Percentiles rank a stretch among this genome's conserved stretches.
These are phyloP conservation scores for Stephania japonica DNA, from an alignment of 164 flowering plant genomes.

Conservation along the genomic window DNA sequence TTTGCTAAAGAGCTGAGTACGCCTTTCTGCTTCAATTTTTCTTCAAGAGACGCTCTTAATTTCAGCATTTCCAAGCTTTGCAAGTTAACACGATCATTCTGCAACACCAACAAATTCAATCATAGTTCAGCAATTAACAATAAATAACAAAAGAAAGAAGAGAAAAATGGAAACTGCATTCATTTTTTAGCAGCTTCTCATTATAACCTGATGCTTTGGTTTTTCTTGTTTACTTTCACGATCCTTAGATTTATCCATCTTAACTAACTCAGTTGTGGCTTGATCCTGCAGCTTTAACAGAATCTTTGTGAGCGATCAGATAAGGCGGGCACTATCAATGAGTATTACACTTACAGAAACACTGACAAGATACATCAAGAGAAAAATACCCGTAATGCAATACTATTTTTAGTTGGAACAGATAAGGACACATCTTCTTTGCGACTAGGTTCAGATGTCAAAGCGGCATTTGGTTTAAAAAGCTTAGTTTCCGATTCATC, in stretches of 20 bases:
- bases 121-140: not conserved
- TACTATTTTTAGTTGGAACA: conserved; percentile 18
- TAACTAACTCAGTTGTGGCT: conserved; percentile 21
- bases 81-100: conserved; percentile 42
- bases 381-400: conserved; percentile 28
- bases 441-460: conserved; percentile 20
- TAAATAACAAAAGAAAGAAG: not conserved
- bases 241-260: conserved; percentile 18
- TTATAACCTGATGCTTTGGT: conserved; percentile 39
- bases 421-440: conserved; percentile 5
- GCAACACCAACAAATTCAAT: conserved; percentile 17
- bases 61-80: conserved; percentile 84
- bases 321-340: not conserved
- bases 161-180: not conserved
- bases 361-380: not conserved
- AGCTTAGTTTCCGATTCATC: conserved; percentile 18
- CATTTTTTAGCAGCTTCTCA: not conserved
- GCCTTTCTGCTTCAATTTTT: conserved; percentile 70
- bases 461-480: conserved; percentile 18
- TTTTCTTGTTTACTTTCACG: conserved; percentile 24
- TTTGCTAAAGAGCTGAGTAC: conserved; percentile 30
- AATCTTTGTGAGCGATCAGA: not conserved
- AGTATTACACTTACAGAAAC: not conserved
- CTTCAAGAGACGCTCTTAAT: conserved; percentile 76
- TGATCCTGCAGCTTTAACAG: conserved; percentile 23